These are phyloP conservation scores for Leccinum uliginosum DNA, from an alignment of 768 basidiomycete species.

Conservation along the genomic window DNA sequence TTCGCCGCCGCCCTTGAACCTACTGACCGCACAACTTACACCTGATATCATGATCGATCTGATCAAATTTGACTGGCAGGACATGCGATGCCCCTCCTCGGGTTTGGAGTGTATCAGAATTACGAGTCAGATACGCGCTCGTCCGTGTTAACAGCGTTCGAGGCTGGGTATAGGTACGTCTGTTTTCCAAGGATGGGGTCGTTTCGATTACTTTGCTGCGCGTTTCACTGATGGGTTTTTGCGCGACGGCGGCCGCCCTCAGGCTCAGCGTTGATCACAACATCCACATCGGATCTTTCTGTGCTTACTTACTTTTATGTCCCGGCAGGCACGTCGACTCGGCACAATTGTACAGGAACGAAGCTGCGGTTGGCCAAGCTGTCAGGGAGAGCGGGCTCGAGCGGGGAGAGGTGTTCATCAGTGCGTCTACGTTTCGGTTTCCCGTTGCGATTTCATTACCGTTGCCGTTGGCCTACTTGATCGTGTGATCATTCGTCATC, in stretches of 20 bases:
- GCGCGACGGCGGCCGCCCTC: constrained; percentile 24
- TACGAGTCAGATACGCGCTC: constrained; percentile 40
- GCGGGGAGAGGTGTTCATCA: constrained; percentile 64
- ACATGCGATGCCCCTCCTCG: constrained; percentile 57
- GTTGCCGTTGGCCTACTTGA: too few relatives aligned
- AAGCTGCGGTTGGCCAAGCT: constrained; percentile 57
- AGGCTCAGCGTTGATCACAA: neutral
- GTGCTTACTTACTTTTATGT: neutral
- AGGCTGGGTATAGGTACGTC: constrained; percentile 57
- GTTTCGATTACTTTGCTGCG: neutral
- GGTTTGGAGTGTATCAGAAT: constrained; percentile 71
- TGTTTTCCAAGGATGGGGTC: neutral
- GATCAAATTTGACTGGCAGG: constrained; percentile 32
- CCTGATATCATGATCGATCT: neutral
- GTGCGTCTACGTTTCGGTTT: constrained; percentile 35
- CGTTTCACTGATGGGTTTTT: neutral
- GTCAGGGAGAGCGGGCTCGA: constrained; percentile 51
- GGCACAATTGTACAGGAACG: constrained; percentile 66
- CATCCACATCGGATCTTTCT: neutral
- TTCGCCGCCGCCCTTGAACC: neutral
- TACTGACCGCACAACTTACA: neutral
- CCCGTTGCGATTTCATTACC: neutral
- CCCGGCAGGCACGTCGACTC: constrained; percentile 62
- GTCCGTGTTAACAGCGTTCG: constrained; percentile 58
- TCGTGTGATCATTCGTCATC: too few relatives aligned